These are phyloP conservation scores for Alternaria postmessia DNA, from an alignment of 2,329 filamentous ascomycete species.

Conservation along the genomic window DNA sequence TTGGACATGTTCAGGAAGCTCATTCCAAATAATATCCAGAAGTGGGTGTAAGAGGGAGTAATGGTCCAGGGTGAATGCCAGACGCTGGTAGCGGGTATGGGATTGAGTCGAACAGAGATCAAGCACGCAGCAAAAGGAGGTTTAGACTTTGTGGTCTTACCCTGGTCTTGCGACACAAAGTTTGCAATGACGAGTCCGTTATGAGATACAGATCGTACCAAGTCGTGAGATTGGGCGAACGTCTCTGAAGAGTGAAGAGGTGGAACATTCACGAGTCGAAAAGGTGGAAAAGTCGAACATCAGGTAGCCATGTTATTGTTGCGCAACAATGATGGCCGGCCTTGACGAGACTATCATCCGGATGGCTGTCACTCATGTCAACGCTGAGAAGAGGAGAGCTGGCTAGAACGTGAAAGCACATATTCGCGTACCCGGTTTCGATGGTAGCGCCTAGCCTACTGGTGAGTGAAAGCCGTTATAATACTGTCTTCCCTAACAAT, in stretches of 20 bases:
- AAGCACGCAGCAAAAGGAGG: too few relatives aligned
- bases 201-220: not conserved
- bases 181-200: not conserved
- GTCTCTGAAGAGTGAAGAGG: not conserved
- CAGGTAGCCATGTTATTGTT: not conserved
- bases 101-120: too few relatives aligned
- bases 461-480: not conserved
- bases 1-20: conserved; percentile 47
- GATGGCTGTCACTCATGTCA: not conserved
- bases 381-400: not conserved
- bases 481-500: not conserved
- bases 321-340: not conserved
- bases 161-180: not conserved
- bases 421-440: not conserved
- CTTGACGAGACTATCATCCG: not conserved
- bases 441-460: not conserved
- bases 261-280: not conserved
- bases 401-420: not conserved
- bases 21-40: conserved; percentile 48
- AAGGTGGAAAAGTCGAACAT: not conserved
- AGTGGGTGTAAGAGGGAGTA: conserved; percentile 34
- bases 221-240: not conserved
- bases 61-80: too few relatives aligned
- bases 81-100: too few relatives aligned
- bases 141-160: not conserved